Percentiles rank a stretch among this genome's conserved stretches.
Conservation (phyloP, 2,329 filamentous ascomycete genomes). For the Neonectria hederae region DNA sequence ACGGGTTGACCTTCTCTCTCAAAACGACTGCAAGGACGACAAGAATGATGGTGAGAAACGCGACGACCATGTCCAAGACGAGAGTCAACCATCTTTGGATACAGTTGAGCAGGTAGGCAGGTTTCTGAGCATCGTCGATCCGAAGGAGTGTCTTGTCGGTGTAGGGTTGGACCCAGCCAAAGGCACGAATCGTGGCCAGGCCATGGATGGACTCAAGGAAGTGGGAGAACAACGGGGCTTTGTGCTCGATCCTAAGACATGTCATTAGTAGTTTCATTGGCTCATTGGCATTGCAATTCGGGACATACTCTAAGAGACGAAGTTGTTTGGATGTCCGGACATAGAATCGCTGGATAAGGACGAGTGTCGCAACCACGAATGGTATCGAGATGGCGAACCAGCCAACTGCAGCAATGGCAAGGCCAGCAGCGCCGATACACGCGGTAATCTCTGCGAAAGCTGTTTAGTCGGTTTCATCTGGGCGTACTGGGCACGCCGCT, state of each 20-base stretch:
- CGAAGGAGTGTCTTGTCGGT: constrained; percentile 48
- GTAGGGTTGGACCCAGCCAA: constrained; percentile 50
- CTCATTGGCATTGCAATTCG: too few relatives aligned
- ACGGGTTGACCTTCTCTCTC: constrained; percentile 43
- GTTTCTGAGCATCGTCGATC: constrained; percentile 59
- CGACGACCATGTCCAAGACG: constrained; percentile 61
- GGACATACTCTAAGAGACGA: constrained; percentile 56
- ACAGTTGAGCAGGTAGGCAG: constrained; percentile 61
- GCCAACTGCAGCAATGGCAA: constrained; percentile 55
- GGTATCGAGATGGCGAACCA: constrained; percentile 59
- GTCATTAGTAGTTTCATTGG: neutral
- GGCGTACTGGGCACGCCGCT: neutral
- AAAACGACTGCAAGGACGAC: constrained; percentile 51
- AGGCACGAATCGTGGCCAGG: constrained; percentile 50
- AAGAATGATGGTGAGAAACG: constrained; percentile 54
- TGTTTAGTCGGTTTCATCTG: neutral
- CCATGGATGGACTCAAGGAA: constrained; percentile 47
- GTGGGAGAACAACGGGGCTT: constrained; percentile 47
- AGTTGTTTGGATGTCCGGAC: constrained; percentile 65
- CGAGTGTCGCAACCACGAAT: constrained; percentile 52
- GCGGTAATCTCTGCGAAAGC: constrained; percentile 38
- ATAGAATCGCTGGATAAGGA: constrained; percentile 61
- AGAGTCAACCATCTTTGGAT: constrained; percentile 64
- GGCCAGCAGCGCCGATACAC: constrained; percentile 54
- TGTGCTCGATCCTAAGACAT: constrained; percentile 43